These are phyloP conservation scores for Beta macrorhiza DNA, from an alignment of 179 eudicot species.

Conservation along the genomic window DNA sequence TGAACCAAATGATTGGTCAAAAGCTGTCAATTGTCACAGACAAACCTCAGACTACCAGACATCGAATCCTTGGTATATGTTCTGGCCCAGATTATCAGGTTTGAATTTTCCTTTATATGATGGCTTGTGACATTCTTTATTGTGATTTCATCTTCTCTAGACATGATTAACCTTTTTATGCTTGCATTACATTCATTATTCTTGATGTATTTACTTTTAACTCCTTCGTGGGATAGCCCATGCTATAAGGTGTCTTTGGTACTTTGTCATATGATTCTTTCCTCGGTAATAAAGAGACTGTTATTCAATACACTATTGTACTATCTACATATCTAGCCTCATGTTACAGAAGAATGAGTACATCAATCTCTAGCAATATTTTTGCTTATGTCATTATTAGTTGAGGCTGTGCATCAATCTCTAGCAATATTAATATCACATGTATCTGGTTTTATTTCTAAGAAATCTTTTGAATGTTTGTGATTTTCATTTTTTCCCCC, in stretches of 20 bases:
- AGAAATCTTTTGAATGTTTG: not conserved
- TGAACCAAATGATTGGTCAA: constrained; percentile 95
- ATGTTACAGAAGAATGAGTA: not conserved
- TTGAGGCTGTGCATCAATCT: not conserved
- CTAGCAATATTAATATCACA: not conserved
- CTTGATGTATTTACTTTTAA: not conserved
- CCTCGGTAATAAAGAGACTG: not conserved
- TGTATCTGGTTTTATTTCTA: not conserved
- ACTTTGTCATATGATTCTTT: not conserved
- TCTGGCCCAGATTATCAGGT: constrained; percentile 93
- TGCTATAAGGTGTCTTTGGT: not conserved
- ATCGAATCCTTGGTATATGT: constrained; percentile 93
- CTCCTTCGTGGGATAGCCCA: not conserved
- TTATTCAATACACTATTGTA: not conserved
- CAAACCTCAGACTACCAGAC: constrained; percentile 98
- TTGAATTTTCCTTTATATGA: constrained; percentile 33
- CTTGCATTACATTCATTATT: not conserved
- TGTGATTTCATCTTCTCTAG: not conserved
- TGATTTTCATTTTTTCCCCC: not conserved
- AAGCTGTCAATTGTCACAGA: constrained; percentile 93
- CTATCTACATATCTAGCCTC: not conserved
- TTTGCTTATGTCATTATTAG: not conserved
- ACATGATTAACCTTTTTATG: not conserved
- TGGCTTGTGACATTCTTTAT: not conserved
- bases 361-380: not conserved